Evolutionary conservation across 305 asterid species (phyloP), one percentile per base, ranked within the genome.

Genomic region (Nicotiana rustica): DNA sequence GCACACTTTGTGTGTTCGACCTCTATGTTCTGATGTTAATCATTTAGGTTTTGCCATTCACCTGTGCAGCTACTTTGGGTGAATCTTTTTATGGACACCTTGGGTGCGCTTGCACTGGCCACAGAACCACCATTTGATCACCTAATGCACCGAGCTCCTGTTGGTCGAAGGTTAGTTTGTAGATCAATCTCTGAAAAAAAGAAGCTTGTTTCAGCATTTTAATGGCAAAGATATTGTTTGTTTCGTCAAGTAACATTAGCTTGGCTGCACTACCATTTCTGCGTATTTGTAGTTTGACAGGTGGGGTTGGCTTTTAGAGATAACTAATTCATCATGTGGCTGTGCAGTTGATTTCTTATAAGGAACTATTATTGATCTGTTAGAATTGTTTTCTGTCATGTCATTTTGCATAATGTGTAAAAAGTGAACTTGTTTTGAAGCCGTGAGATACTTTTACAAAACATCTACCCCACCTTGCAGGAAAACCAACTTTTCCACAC

Each of bases 71-170:
- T 95, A 79, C 99, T 96, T 31, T 96, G 98, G 99, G 99, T 96
- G 18, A 96, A 96, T 87, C 98, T 96, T 80, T 95, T 96, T 83
- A 96, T 96, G 99, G 99, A 96, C 83, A 95, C 99, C 25, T 88
- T 96, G 38, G 99, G 99, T 67, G 99, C 99, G 57, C 98, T 96
- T 62, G 99, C 99, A 44, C 90, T 96, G 71, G 99, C 99, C 73
- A 96, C 99, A 0, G 99, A 96, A 83, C 93, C 97, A 75, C 98
- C 99, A 14, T 95, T 97, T 2, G 98, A 96, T 88, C 97, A 96
- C 83, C 97, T 96, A 85, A 96, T 96, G 99, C 85, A 57, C 19
- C 88, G 97, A 85, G 67, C 92, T 76, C 99, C 98, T 8, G 99
- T 96, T 84, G 98, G 99, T 79, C 90, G 97, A 92, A 95, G 98